Evolutionary conservation across 805 yeast species (phyloP), one percentile per base, ranked within the genome.

Genomic region (Myxozyma udenii): DNA sequence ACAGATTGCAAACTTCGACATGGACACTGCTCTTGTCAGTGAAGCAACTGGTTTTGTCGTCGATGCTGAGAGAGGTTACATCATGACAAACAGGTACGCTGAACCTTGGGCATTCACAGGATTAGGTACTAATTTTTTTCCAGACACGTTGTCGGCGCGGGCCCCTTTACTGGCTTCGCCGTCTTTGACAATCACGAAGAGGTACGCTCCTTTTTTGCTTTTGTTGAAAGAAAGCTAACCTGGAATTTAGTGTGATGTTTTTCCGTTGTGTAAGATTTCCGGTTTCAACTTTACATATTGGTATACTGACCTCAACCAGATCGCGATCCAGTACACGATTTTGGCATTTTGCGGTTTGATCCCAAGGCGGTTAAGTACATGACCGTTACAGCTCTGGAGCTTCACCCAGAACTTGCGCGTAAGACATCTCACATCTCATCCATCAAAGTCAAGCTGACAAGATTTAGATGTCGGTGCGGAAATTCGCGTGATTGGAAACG

Each of bases 1-100:
- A 9, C 93, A 85, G 67, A 87, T 87, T n/a, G 79, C 83, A 2
- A 81, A 83, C 56, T 90, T 90, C 65, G 97, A 90, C 63, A 84
- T 93, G 35, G 97, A 90, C 61, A 70, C 81, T 2, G 84, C 95
- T 0, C 68, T 83, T 40, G 87, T 84, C 24, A 80, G 87, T 48
- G 95, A 90, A 68, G 97, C 96, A n/a, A 87, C 96, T 0, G 97
- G 97, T 1, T 90, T 90, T 67, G 88, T 90, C 4, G 96, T 90
- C 9, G 97, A 90, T 67, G 76, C 91, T 2, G 74, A 78, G 49
- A 69, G 80, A 23, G 97, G 97, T 14, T 79, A 89, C 53, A 88
- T 90, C 55, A 74, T 90, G 66, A 90, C 97, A 9, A 90, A 90
- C 70, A 46, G 57, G 53, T 50, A 26, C 11, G 43, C 16, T n/a